Percentiles rank a stretch among this genome's conserved stretches.
Evolutionary conservation across 305 asterid species (phyloP).

Genomic region (Petunia hybrid): DNA sequence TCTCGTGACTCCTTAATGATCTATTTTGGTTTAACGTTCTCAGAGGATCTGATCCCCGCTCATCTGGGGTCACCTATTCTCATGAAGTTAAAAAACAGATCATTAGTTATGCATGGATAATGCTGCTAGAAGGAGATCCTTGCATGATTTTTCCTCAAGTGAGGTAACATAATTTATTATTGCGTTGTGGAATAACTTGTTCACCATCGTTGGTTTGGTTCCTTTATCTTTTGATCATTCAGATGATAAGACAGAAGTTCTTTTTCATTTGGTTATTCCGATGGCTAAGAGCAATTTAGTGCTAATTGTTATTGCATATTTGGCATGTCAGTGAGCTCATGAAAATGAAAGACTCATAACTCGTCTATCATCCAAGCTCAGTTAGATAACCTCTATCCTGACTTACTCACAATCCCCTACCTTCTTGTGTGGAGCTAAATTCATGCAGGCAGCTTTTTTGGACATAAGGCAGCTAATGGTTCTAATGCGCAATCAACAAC

Average conservation of each 20-base stretch:
- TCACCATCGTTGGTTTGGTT: slow-evolving; percentile 40
- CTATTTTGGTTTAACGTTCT: slow-evolving; percentile 41
- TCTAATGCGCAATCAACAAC: slow-evolving; percentile 8
- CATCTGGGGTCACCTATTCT: slow-evolving; percentile 42
- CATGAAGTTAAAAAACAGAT: slow-evolving; percentile 46
- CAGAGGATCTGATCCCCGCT: slow-evolving; percentile 44
- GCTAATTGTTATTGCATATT: slow-evolving; percentile 53
- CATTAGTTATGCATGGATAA: slow-evolving; percentile 49
- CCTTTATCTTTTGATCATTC: slow-evolving; percentile 45
- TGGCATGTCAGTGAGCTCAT: slow-evolving; percentile 50
- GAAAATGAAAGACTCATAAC: slow-evolving; percentile 53
- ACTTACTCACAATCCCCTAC: slow-evolving; percentile 30
- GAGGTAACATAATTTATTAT: slow-evolving; percentile 59
- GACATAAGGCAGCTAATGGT: slow-evolving; percentile 33
- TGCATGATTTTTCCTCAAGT: slow-evolving; percentile 38
- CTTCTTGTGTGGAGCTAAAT: slow-evolving; percentile 33
- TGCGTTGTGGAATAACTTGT: slow-evolving; percentile 41
- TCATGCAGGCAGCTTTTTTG: slow-evolving; percentile 33
- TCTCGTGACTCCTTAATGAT: slow-evolving; percentile 49
- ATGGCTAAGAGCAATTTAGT: slow-evolving; percentile 44
- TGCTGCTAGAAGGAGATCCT: slow-evolving; percentile 57
- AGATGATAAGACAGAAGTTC: slow-evolving; percentile 49
- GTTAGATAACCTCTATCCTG: slow-evolving; percentile 56
- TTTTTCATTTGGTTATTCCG: slow-evolving; percentile 51
- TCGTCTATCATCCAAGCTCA: slow-evolving; percentile 55